Evolutionary conservation across 345 rosid genomes (phyloP), one percentile per base, ranked within the genome.

Genomic region (Moricandia moricandioides): DNA sequence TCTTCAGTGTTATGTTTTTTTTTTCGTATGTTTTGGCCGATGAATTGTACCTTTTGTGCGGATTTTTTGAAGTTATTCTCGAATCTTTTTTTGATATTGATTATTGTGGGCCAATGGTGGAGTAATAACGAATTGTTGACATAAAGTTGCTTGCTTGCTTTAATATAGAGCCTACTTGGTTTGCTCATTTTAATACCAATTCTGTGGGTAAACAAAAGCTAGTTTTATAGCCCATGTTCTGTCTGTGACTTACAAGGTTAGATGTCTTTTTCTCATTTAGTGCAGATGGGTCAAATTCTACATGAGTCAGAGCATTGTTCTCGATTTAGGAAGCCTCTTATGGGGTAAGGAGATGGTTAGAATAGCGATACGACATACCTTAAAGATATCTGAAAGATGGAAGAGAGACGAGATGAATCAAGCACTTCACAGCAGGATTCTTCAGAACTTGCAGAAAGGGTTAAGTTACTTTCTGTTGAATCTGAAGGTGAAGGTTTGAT

Each of bases 391-490:
- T 80, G 87, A 75, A 84, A 81, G 13, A 92, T 92, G 97, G 96
- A 90, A 80, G 98, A 92, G 80, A 79, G 80, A 78, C 85, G 87
- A 85, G 91, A 91, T 82, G 97, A 84, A 63, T 60, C 81, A 8
- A 88, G 86, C 77, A 79, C 93, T 61, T 68, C 82, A 76, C 90
- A 83, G 65, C 93, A 82, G 68, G 89, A 87, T 78, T 81, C 85
- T 89, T 82, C 88, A 81, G 98, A 92, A 70, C 85, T 88, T 76
- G 67, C 87, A 30, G 94, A 90, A 63, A 95, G 82, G 65, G 85
- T 95, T 74, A 84, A 82, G 76, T 89, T 88, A 57, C 83, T 87
- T 84, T 84, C 96, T 81, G 76, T 91, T 72, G 84, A 80, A 77
- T 82, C 94, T 75, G 89, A 83, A 82, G 94, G 87, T 57, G 96